Conservation (phyloP, 331 rosid genomes). For the Cydonia oblonga region DNA sequence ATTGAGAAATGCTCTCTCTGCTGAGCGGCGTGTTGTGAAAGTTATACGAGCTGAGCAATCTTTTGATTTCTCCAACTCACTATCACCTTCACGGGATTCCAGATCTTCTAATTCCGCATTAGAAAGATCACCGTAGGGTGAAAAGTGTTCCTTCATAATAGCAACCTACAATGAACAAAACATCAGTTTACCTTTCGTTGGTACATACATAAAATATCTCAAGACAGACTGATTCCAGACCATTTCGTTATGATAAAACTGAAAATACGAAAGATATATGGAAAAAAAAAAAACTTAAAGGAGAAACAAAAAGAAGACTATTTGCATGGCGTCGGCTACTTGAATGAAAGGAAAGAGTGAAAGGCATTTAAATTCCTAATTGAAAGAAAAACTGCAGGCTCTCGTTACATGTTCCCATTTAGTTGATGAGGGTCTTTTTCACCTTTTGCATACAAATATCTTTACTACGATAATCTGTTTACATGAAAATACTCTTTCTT, state of each 20-base stretch:
- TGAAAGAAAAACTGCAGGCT: neutral
- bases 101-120: slow-evolving; percentile 43
- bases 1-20: slow-evolving; percentile 62
- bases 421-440: neutral
- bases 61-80: slow-evolving; percentile 37
- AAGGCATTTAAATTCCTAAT: neutral
- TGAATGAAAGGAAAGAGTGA: neutral
- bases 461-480: neutral
- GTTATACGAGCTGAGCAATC: slow-evolving; percentile 33
- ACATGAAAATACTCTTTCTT: neutral
- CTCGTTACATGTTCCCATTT: neutral
- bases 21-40: slow-evolving; percentile 60
- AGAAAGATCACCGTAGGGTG: slow-evolving; percentile 53
- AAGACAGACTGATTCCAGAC: neutral
- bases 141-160: slow-evolving; percentile 72
- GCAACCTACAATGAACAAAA: slow-evolving; percentile 36
- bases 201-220: neutral
- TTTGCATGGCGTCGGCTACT: neutral
- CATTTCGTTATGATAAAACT: neutral
- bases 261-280: neutral
- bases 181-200: slow-evolving; percentile 10
- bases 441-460: neutral
- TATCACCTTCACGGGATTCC: slow-evolving; percentile 18
- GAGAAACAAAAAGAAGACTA: neutral
- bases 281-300: neutral